Evolutionary conservation across 805 yeast species (phyloP).

Genomic region (Pichia scutulata): DNA sequence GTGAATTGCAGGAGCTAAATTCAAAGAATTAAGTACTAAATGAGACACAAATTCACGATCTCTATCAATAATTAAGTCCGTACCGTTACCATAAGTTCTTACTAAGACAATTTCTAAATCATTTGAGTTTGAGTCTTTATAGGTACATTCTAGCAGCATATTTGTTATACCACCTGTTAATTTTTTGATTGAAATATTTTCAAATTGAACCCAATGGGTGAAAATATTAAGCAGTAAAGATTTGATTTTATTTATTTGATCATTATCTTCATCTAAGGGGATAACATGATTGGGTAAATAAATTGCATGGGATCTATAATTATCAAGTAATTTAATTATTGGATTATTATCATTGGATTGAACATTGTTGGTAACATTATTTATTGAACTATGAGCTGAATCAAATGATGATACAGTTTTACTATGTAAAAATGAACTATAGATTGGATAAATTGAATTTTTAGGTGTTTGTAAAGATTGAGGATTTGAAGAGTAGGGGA

Average conservation of each 20-base stretch:
- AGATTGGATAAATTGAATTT: conserved; percentile 6
- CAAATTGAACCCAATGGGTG: conserved; percentile 27
- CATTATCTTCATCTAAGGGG: conserved; percentile 25
- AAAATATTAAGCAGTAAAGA: conserved; percentile 36
- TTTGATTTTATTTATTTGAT: conserved; percentile 29
- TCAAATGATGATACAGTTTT: conserved; percentile 22
- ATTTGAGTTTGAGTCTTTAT: background rate
- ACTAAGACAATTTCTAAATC: conserved; percentile 40
- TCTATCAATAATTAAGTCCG: conserved; percentile 63
- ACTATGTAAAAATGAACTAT: conserved; percentile 19
- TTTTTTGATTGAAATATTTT: conserved; percentile 32
- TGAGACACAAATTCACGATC: conserved; percentile 70
- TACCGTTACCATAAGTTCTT: conserved; percentile 69
- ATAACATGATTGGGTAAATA: conserved; percentile 40
- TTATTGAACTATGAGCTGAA: background rate
- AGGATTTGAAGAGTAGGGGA: conserved; percentile 11
- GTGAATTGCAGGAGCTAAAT: conserved; percentile 60
- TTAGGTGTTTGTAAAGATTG: background rate
- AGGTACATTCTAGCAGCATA: conserved; percentile 43
- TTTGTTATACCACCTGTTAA: conserved; percentile 61
- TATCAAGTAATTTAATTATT: conserved; percentile 5
- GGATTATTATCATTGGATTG: background rate
- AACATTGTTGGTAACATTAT: background rate
- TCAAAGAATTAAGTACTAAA: conserved; percentile 47
- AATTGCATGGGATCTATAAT: conserved; percentile 39